These are phyloP conservation scores for Rhynchospora pubera DNA, from an alignment of 176 grass and related monocot genomes.

Conservation along the genomic window DNA sequence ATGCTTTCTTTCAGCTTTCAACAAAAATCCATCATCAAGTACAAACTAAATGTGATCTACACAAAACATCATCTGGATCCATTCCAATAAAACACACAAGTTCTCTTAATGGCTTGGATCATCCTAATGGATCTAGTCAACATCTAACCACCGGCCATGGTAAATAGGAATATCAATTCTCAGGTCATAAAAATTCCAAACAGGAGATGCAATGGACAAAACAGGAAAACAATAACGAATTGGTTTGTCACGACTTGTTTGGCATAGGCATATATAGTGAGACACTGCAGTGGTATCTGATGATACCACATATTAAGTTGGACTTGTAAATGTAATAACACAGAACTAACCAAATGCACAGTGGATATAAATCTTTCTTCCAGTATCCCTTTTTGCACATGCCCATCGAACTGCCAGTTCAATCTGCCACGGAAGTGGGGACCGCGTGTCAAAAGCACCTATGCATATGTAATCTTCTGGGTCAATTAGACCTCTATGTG, in stretches of 20 bases:
- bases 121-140: neutral
- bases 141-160: neutral
- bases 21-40: neutral
- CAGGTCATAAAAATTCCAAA: neutral
- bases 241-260: neutral
- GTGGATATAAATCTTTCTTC: slow-evolving; percentile 72
- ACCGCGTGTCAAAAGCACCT: slow-evolving; percentile 71
- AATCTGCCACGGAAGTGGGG: slow-evolving; percentile 52
- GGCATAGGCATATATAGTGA: neutral
- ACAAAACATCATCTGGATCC: neutral
- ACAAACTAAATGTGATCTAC: neutral
- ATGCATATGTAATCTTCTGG: slow-evolving; percentile 67
- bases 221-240: neutral
- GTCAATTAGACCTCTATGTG: slow-evolving; percentile 42
- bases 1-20: neutral
- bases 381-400: slow-evolving; percentile 48
- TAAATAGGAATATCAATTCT: neutral
- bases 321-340: neutral
- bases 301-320: neutral
- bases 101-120: neutral
- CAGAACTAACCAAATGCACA: slow-evolving; percentile 72
- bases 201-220: neutral
- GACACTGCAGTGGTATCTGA: neutral
- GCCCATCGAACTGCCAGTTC: slow-evolving; percentile 65
- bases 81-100: neutral